Evolutionary conservation across 2,329 filamentous ascomycete genomes (phyloP).

Genomic region (Epichloe amarillans): DNA sequence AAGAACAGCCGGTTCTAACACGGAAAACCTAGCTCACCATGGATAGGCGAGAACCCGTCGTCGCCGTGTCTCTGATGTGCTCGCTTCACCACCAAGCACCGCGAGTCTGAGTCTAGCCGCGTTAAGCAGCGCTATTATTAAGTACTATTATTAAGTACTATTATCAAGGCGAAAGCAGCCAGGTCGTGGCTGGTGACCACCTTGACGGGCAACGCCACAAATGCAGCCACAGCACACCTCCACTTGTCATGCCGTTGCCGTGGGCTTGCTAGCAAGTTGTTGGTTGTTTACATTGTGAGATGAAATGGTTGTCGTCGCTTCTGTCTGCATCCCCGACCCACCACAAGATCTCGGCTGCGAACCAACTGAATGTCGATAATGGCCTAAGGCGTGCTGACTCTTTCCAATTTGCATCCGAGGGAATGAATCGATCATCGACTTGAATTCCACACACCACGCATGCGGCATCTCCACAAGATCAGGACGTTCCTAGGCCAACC

Average conservation of each 20-base stretch:
- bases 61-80: too few relatives aligned
- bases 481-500: slow-evolving; percentile 12
- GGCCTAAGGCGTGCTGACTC: neutral
- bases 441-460: neutral
- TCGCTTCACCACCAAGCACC: too few relatives aligned
- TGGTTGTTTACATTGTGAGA: slow-evolving; percentile 15
- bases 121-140: too few relatives aligned
- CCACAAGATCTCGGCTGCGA: neutral
- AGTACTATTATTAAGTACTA: too few relatives aligned
- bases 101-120: too few relatives aligned
- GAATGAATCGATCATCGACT: neutral
- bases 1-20: too few relatives aligned
- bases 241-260: slow-evolving; percentile 5
- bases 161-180: too few relatives aligned
- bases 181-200: neutral
- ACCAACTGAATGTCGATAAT: neutral
- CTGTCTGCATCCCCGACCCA: neutral
- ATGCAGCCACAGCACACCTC: slow-evolving; percentile 8
- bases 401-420: neutral
- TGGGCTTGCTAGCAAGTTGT: slow-evolving; percentile 14
- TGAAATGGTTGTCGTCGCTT: neutral
- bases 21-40: too few relatives aligned
- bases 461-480: slow-evolving; percentile 1
- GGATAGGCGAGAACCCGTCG: too few relatives aligned
- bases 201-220: slow-evolving; percentile 2